These are phyloP conservation scores for Calonectria multiphialidica DNA, from an alignment of 2,329 filamentous ascomycete genomes.

Conservation along the genomic window DNA sequence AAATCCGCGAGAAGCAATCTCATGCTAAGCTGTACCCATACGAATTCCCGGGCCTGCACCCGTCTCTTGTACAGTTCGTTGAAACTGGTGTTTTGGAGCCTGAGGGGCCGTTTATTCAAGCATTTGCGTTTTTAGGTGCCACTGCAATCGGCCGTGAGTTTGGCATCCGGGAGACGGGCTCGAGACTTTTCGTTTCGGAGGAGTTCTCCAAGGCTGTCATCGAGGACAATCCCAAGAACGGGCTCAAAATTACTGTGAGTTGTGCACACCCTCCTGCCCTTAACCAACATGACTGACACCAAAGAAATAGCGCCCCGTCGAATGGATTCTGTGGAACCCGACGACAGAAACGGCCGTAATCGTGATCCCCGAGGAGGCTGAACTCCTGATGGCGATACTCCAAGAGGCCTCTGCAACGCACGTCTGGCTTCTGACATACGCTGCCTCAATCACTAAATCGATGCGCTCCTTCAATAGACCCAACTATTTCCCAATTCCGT, in stretches of 20 bases:
- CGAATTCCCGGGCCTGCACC: conserved; percentile 59
- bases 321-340: conserved; percentile 72
- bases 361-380: conserved; percentile 73
- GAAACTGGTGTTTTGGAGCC: neutral
- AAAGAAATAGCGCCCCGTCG: conserved; percentile 59
- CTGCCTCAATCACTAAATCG: conserved; percentile 68
- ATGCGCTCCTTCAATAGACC: conserved; percentile 72
- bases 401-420: conserved; percentile 24
- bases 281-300: neutral
- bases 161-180: conserved; percentile 35
- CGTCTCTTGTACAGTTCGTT: conserved; percentile 52
- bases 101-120: conserved; percentile 46
- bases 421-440: conserved; percentile 63
- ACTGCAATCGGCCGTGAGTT: conserved; percentile 53
- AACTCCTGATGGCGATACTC: conserved; percentile 63
- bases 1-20: conserved; percentile 66
- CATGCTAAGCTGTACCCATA: conserved; percentile 54
- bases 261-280: neutral
- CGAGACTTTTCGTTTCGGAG: conserved; percentile 47
- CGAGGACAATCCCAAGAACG: neutral
- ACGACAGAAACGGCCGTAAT: conserved; percentile 63
- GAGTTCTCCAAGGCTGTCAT: conserved; percentile 28
- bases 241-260: neutral
- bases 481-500: conserved; percentile 64
- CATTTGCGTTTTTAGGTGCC: conserved; percentile 47